These are phyloP conservation scores for Pseudonitzschia pungens DNA, from an alignment of 108 stramenopile genomes.

Conservation along the genomic window DNA sequence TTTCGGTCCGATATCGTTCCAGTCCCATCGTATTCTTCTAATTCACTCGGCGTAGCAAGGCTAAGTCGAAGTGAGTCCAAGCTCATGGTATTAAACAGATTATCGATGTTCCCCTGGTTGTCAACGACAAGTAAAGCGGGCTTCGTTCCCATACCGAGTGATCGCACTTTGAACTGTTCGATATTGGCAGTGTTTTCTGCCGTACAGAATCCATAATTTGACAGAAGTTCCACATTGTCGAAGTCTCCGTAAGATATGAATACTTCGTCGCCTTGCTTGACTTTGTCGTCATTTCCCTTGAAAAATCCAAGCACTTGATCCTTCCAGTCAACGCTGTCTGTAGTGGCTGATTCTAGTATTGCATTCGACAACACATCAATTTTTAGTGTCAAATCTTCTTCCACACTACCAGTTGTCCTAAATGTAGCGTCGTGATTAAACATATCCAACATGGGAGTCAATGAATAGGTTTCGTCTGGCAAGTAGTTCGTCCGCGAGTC, in stretches of 20 bases:
- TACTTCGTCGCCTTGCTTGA: slow-evolving; percentile 48
- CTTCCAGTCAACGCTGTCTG: slow-evolving; percentile 17
- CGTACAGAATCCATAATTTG: slow-evolving; percentile 71
- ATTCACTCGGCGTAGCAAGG: slow-evolving; percentile 48
- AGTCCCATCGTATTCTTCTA: slow-evolving; percentile 41
- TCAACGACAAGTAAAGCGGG: slow-evolving; percentile 50
- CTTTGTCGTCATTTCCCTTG: slow-evolving; percentile 11
- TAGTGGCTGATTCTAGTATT: slow-evolving; percentile 14
- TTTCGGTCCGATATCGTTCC: slow-evolving; percentile 58
- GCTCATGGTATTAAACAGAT: slow-evolving; percentile 32
- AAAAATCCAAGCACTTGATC: slow-evolving; percentile 24
- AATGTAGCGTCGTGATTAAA: slow-evolving; percentile 66
- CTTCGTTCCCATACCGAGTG: slow-evolving; percentile 36
- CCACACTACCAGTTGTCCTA: slow-evolving; percentile 38
- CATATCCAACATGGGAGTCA: slow-evolving; percentile 80
- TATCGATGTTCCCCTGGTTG: slow-evolving; percentile 58
- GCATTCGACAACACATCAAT: slow-evolving; percentile 29
- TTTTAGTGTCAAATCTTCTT: slow-evolving; percentile 37
- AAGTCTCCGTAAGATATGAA: slow-evolving; percentile 72
- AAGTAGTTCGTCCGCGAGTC: slow-evolving; percentile 76
- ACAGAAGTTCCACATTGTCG: slow-evolving; percentile 68
- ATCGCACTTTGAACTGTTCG: slow-evolving; percentile 53
- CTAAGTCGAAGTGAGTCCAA: slow-evolving; percentile 50
- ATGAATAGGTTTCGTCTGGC: slow-evolving; percentile 55
- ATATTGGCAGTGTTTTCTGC: slow-evolving; percentile 54